Conservation (phyloP, 495 filamentous ascomycete genomes). For the Talaromyces thailandensis region DNA sequence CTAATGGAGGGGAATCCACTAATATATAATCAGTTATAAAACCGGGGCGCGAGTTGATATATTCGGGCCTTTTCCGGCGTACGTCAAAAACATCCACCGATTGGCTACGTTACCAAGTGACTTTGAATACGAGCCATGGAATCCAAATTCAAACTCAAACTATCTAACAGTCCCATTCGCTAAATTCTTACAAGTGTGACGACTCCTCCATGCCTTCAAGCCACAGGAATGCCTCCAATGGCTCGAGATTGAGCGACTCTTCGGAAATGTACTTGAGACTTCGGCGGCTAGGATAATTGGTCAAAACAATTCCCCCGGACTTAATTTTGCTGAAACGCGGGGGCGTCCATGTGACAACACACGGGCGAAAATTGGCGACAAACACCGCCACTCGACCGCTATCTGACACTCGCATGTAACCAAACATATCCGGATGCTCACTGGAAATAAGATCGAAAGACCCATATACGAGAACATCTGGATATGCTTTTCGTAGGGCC, state of each 20-base stretch:
- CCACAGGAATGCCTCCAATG: slow-evolving; percentile 1
- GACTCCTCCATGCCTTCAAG: not conserved
- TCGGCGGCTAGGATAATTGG: not conserved
- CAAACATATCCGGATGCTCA: not conserved
- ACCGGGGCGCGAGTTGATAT: no score
- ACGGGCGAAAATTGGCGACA: not conserved
- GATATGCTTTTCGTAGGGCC: slow-evolving; percentile 33
- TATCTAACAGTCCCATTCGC: no score
- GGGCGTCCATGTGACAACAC: not conserved
- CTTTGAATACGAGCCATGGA: no score
- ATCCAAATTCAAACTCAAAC: no score
- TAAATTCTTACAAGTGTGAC: no score
- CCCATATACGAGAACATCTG: slow-evolving; percentile 44
- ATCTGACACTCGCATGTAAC: not conserved
- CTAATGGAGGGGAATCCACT: no score
- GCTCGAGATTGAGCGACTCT: not conserved
- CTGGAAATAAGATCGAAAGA: slow-evolving; percentile 23
- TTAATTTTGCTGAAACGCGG: not conserved
- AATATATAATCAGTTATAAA: no score
- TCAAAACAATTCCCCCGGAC: not conserved
- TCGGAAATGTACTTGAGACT: not conserved
- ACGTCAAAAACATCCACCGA: no score
- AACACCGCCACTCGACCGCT: not conserved
- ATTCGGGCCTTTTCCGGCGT: no score
- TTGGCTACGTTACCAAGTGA: no score